Evolutionary conservation across 345 rosid genomes (phyloP).

Genomic region (Litchi chinensis): DNA sequence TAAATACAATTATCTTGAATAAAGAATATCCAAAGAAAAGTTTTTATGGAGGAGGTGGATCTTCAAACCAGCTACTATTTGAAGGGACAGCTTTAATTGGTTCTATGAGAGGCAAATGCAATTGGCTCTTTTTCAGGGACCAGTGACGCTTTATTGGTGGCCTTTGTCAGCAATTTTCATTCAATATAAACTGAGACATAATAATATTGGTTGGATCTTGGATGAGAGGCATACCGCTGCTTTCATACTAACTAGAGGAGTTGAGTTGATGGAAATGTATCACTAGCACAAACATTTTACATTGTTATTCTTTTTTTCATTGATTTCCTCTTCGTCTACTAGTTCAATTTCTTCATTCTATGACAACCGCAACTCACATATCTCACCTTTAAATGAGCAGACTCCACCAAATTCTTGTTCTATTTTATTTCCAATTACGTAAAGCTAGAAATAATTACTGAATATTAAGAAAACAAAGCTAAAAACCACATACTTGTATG

Average conservation of each 20-base stretch:
- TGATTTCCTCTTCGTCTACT: background rate
- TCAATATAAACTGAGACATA: background rate
- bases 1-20: background rate
- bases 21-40: background rate
- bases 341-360: background rate
- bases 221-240: background rate
- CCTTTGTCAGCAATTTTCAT: background rate
- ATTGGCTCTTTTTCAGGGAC: background rate
- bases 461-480: background rate
- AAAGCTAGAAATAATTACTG: background rate
- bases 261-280: background rate
- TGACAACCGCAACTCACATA: background rate
- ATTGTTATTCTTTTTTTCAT: background rate
- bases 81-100: background rate
- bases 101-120: background rate
- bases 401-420: background rate
- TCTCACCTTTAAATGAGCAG: background rate
- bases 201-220: background rate
- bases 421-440: background rate
- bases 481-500: background rate
- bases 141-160: background rate
- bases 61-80: background rate
- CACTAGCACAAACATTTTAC: constrained; percentile 1
- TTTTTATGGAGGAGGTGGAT: background rate
- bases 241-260: background rate